Percentiles rank a stretch among this genome's conserved stretches.
Conservation (phyloP, 805 yeast genomes). For the Yamadazyma sp. region DNA sequence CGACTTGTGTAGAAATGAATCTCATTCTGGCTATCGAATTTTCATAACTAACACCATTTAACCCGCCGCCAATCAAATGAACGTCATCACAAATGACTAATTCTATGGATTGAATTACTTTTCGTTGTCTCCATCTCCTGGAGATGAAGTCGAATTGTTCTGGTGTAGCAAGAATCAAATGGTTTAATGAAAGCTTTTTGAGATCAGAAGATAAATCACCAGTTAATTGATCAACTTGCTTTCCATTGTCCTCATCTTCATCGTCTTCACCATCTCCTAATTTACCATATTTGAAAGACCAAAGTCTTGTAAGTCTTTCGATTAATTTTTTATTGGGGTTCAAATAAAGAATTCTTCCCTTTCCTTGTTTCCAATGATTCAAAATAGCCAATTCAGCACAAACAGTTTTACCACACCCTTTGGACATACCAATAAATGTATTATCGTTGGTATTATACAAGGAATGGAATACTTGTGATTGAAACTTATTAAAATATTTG, state of each 20-base stretch:
- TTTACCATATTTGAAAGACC: conserved; percentile 50
- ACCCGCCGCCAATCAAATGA: conserved; percentile 52
- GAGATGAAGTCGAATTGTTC: conserved; percentile 70
- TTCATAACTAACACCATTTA: conserved; percentile 66
- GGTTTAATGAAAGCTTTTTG: conserved; percentile 53
- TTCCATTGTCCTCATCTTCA: conserved; percentile 59
- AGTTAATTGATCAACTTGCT: conserved; percentile 52
- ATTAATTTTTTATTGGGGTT: conserved; percentile 58
- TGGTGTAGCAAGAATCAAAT: conserved; percentile 76
- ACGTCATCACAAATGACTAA: conserved; percentile 70
- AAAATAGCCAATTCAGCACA: conserved; percentile 72
- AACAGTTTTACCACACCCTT: conserved; percentile 73
- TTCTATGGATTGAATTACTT: conserved; percentile 64
- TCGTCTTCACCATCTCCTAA: conserved; percentile 32
- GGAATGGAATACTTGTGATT: conserved; percentile 65
- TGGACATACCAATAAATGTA: conserved; percentile 65
- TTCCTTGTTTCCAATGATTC: conserved; percentile 66
- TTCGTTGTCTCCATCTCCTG: conserved; percentile 79
- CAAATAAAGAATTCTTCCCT: conserved; percentile 73
- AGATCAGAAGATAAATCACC: conserved; percentile 55
- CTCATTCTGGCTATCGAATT: conserved; percentile 65
- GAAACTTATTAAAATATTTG: conserved; percentile 62
- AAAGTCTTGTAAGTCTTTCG: conserved; percentile 42
- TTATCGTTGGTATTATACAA: conserved; percentile 58
- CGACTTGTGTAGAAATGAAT: conserved; percentile 66